Percentiles rank a stretch among this genome's conserved stretches.
Conservation (phyloP, 495 filamentous ascomycete genomes). For the Xylaria cubensis region DNA sequence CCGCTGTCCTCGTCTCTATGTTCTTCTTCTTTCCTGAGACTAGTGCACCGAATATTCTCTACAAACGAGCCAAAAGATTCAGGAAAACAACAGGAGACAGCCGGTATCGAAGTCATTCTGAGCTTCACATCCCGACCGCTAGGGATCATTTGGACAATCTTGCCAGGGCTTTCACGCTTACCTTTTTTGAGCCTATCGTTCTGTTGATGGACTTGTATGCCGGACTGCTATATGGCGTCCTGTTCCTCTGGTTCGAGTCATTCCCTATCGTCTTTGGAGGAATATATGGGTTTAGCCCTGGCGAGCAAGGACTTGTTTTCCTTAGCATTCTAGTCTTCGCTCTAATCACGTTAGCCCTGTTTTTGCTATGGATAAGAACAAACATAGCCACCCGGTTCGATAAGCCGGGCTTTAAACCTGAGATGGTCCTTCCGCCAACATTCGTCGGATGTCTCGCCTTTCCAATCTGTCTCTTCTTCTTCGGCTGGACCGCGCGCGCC, state of each 20-base stretch:
- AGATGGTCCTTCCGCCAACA: slow-evolving; percentile 41
- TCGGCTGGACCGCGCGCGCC: slow-evolving; percentile 53
- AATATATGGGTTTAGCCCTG: slow-evolving; percentile 65
- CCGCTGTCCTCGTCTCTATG: slow-evolving; percentile 30
- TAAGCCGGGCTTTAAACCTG: slow-evolving; percentile 32
- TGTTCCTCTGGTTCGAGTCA: slow-evolving; percentile 84
- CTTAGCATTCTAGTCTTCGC: slow-evolving; percentile 36
- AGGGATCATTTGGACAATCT: slow-evolving; percentile 35
- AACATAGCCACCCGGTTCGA: slow-evolving; percentile 21
- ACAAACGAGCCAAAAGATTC: slow-evolving; percentile 43
- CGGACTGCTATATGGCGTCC: slow-evolving; percentile 73
- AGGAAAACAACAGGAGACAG: slow-evolving; percentile 41
- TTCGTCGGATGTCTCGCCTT: slow-evolving; percentile 48
- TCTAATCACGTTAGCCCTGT: slow-evolving; percentile 35
- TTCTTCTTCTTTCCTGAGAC: slow-evolving; percentile 47
- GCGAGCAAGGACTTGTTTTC: slow-evolving; percentile 45
- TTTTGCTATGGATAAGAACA: slow-evolving; percentile 39
- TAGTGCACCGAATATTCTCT: slow-evolving; percentile 41
- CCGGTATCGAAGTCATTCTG: slow-evolving; percentile 39
- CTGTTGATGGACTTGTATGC: slow-evolving; percentile 57
- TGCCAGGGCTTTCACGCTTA: slow-evolving; percentile 45
- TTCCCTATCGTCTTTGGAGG: slow-evolving; percentile 74
- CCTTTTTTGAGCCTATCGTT: slow-evolving; percentile 42
- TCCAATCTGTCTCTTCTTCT: slow-evolving; percentile 58
- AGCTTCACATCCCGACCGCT: slow-evolving; percentile 38